Percentiles rank a stretch among this genome's conserved stretches.
phyloP scores from a whole-genome alignment of 1,284 basidiomycete genomes.

The Ganoderma multipileum region DNA sequence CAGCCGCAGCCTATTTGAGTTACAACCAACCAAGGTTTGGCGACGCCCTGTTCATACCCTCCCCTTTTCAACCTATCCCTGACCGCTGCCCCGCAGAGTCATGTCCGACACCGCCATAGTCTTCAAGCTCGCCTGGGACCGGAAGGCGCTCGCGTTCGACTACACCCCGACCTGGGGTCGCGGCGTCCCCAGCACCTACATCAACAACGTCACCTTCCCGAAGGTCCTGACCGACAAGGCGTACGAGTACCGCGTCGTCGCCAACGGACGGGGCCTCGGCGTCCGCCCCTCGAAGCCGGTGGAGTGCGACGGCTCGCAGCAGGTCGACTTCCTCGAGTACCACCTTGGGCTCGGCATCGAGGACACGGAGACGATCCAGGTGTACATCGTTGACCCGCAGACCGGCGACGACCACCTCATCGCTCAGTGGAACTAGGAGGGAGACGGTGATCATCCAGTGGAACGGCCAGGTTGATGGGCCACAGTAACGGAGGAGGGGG shows the following conservation, averaged over 20 bases:
- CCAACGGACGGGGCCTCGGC: constrained; percentile 28
- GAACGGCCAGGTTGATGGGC: not conserved
- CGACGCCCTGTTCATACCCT: not conserved
- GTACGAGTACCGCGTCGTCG: constrained; percentile 33
- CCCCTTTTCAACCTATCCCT: not conserved
- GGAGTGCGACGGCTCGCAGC: constrained; percentile 31
- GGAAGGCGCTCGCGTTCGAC: constrained; percentile 14
- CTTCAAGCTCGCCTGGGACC: constrained; percentile 8
- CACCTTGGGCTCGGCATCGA: constrained; percentile 29
- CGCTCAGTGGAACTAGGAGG: constrained; percentile 23
- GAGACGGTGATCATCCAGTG: not conserved
- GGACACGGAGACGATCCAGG: constrained; percentile 19
- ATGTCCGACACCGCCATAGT: constrained; percentile 8
- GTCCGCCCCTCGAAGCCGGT: constrained; percentile 17
- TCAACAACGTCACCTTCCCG: constrained; percentile 33
- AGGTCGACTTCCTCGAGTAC: constrained; percentile 34
- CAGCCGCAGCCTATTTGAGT: not conserved
- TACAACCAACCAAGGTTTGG: not conserved
- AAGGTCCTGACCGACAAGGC: constrained; percentile 27
- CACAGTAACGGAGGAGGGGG: no score
- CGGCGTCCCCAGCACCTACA: constrained; percentile 28
- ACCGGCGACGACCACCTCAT: constrained; percentile 23
- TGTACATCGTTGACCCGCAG: constrained; percentile 31
- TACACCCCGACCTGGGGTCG: constrained; percentile 31
- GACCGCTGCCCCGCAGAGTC: not conserved